Conservation (phyloP, 2,329 filamentous ascomycete genomes). For the Trichoderma aggressivum region DNA sequence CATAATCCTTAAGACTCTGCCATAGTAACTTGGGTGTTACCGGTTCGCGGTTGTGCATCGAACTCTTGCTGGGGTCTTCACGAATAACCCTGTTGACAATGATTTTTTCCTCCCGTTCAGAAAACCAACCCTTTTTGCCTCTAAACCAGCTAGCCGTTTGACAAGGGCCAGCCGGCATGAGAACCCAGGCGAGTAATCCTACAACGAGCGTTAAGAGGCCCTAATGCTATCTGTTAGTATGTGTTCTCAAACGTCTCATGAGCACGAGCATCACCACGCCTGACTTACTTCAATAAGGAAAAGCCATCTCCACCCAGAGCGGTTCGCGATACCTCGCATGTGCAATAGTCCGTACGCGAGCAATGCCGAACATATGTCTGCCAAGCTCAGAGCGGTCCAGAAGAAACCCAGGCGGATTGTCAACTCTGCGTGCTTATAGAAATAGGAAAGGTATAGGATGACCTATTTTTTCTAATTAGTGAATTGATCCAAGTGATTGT, state of each 20-base stretch:
- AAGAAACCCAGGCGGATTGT: constrained; percentile 64
- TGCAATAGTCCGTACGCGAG: constrained; percentile 43
- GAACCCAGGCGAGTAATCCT: constrained; percentile 23
- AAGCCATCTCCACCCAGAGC: constrained; percentile 40
- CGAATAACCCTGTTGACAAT: constrained; percentile 54
- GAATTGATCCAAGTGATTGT: neutral
- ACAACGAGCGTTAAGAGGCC: constrained; percentile 31
- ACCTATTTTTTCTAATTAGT: constrained; percentile 14
- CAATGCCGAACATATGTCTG: constrained; percentile 50
- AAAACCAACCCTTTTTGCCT: constrained; percentile 44
- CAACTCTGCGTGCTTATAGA: constrained; percentile 69
- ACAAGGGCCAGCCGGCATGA: constrained; percentile 28
- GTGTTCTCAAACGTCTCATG: neutral
- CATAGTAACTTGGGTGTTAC: constrained; percentile 47
- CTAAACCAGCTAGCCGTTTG: constrained; percentile 54
- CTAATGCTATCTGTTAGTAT: neutral
- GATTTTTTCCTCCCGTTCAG: constrained; percentile 48
- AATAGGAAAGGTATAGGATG: constrained; percentile 65
- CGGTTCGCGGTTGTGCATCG: constrained; percentile 54
- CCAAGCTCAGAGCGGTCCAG: constrained; percentile 63
- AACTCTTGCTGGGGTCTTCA: constrained; percentile 56
- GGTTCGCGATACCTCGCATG: constrained; percentile 36
- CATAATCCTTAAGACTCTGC: constrained; percentile 54
- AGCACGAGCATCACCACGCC: fast-evolving
- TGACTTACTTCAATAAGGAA: constrained; percentile 20